Base-by-base conservation (phyloP, 345 rosid species). In the Limnanthes douglasii region DNA sequence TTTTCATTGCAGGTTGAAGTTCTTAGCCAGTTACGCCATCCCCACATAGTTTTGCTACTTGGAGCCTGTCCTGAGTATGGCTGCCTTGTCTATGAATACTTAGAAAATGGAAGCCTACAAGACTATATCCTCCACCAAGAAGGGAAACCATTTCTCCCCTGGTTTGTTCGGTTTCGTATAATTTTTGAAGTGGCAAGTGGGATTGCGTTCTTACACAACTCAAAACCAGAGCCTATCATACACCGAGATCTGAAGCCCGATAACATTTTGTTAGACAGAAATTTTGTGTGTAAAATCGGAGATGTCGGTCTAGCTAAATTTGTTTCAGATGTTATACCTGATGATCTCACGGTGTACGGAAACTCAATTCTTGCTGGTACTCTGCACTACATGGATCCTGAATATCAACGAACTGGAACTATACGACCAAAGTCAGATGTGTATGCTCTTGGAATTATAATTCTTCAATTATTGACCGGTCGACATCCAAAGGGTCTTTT, bases 1-100 rank as follows among this genome's bases (percentile, higher is more conserved):
- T 30, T 8, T 31, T 14, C 16, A 46, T 35, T 51, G 36, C 54
- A 81, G 96, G 76, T 86, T 28, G 84, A 81, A 59, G 72, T 86
- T 51, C 67, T 86, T 41, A 78, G 94, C 69, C 86, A 72, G 57
- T 60, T 81, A 20, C 74, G 54, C 40, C 94, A 86, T 33, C 86
- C 94, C 14, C 69, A 81, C 37, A 47, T 86, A 48, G 78, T 86
- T 53, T 63, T 77, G 65, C 68, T 86, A 11, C 80, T 86, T 7
- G 96, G 96, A 57, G 94, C 92, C 48, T 81, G 96, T 66, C 86
- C 94, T 7, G 94, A 77, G 37, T 74, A 30, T 39, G 72, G 86
- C 36, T 72, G 86, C 53, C 66, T 86, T 51, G 80, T 75, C 23
- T 86, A 86, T 36, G 96, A 86, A 54, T 86, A 72, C 60, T 39